Conservation (phyloP, 805 yeast genomes). For the Zygotorulaspora sp. region DNA sequence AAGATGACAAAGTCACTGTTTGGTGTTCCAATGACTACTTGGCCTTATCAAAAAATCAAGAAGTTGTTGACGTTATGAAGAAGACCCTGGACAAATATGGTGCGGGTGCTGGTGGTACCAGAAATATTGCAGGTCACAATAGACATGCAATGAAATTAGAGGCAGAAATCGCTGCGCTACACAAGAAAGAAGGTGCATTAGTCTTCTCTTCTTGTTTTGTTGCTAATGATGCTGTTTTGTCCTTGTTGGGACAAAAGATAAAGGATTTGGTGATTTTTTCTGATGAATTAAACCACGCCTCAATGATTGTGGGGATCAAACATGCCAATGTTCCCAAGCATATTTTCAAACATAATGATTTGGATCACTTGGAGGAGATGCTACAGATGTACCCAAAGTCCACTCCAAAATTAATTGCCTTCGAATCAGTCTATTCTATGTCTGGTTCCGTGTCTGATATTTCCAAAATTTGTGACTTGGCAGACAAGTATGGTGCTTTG, state of each 20-base stretch:
- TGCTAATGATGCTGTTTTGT: constrained; percentile 91
- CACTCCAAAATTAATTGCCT: constrained; percentile 93
- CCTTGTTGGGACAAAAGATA: constrained; percentile 85
- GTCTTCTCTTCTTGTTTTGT: constrained; percentile 95
- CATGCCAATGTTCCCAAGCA: constrained; percentile 87
- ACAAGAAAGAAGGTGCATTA: constrained; percentile 90
- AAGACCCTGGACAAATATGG: constrained; percentile 82
- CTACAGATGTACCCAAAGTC: constrained; percentile 76
- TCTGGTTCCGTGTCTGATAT: constrained; percentile 97
- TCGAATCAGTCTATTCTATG: constrained; percentile 97
- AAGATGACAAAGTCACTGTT: constrained; percentile 84
- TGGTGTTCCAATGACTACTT: constrained; percentile 99
- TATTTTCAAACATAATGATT: constrained; percentile 86
- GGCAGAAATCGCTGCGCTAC: constrained; percentile 80
- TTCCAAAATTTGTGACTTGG: constrained; percentile 86
- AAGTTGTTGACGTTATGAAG: constrained; percentile 73
- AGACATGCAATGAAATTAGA: constrained; percentile 83
- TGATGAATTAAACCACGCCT: constrained; percentile 93
- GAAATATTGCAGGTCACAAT: constrained; percentile 98
- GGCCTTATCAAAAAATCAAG: constrained; percentile 84
- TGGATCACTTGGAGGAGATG: constrained; percentile 73
- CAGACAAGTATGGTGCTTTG: constrained; percentile 95
- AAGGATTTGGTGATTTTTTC: constrained; percentile 87
- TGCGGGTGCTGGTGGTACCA: constrained; percentile 98
- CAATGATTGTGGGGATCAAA: constrained; percentile 93